Conservation (phyloP, 352 stramenopile genomes). For the Globisporangium paddicum region DNA sequence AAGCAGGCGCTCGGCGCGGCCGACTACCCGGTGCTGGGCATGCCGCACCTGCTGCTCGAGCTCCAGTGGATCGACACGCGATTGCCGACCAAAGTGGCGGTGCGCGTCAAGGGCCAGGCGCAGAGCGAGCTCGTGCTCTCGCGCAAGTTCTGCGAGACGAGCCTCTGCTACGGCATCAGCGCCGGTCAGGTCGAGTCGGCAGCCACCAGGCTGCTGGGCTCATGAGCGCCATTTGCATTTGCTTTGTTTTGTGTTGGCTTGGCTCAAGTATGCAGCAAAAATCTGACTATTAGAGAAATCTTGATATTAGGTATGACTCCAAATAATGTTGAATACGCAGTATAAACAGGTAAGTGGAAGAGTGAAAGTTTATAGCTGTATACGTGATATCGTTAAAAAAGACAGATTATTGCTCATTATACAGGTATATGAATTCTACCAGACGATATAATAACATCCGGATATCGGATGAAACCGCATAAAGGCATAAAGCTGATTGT, state of each 20-base stretch:
- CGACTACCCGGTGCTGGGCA: constrained; percentile 36
- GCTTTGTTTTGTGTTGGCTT: neutral
- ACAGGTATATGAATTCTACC: too few relatives aligned
- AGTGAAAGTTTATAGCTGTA: too few relatives aligned
- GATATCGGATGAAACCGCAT: too few relatives aligned
- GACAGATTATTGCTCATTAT: too few relatives aligned
- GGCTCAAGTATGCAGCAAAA: too few relatives aligned
- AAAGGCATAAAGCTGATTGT: too few relatives aligned
- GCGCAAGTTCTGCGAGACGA: constrained; percentile 38
- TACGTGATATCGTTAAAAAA: too few relatives aligned
- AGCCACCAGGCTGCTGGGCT: neutral
- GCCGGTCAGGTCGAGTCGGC: constrained; percentile 13
- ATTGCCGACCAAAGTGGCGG: constrained; percentile 41
- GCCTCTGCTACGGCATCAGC: constrained; percentile 31
- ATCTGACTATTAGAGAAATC: too few relatives aligned
- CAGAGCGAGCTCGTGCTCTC: constrained; percentile 21
- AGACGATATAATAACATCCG: too few relatives aligned
- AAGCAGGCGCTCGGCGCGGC: constrained; percentile 33
- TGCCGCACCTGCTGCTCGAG: constrained; percentile 44
- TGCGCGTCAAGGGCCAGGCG: constrained; percentile 26
- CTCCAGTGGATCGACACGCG: constrained; percentile 64
- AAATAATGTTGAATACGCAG: too few relatives aligned
- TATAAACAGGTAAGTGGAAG: too few relatives aligned
- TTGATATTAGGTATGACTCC: too few relatives aligned
- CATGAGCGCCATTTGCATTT: neutral